Evolutionary conservation across 1,139 yeast species (phyloP), one percentile per base, ranked within the genome.

Genomic region (Pichia kudriavzevii): DNA sequence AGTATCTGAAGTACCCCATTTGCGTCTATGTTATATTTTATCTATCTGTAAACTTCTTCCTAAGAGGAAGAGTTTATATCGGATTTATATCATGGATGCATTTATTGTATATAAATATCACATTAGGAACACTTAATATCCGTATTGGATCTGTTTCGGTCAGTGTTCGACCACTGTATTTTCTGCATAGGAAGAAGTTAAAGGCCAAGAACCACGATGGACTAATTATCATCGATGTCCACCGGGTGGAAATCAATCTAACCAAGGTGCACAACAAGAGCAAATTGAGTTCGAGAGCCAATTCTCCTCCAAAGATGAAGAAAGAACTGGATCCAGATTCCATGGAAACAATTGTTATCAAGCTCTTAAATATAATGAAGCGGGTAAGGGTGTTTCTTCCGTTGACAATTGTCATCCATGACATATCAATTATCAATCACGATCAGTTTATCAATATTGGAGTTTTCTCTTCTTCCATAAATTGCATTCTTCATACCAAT

Each of bases 51-150:
- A 17, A 26, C n/a, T 5, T 26, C 13, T 26, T 23, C 21, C 38
- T 36, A 2, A 26, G 31, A 18, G 42, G 42, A 5, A 43, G 30
- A 32, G 37, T 36, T 11, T 32, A 40, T 13, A 29, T 47, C 14
- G 50, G 49, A 2, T 34, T 45, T 9, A 34, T 45, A 6, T 43
- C 48, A 4, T 45, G 49, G 49, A 23, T 45, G 7, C 41, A 40
- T 12, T 24, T 45, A 11, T 30, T 42, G 3, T 32, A 41, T 31
- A 34, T 46, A 3, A 31, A 37, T 4, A 18, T 42, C 8, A 32
- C 38, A n/a, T 15, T 38, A 2, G 7, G 30, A 6, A 11, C 15
- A 4, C 14, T 24, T 8, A 14, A 25, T 3, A 19, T 46, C 4
- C 22, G 33, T 5, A 36, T 42, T 9, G 25, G 39, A 2, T 43